Evolutionary conservation across 306 rosid species (phyloP).

Genomic region (Cucurbita maxima): DNA sequence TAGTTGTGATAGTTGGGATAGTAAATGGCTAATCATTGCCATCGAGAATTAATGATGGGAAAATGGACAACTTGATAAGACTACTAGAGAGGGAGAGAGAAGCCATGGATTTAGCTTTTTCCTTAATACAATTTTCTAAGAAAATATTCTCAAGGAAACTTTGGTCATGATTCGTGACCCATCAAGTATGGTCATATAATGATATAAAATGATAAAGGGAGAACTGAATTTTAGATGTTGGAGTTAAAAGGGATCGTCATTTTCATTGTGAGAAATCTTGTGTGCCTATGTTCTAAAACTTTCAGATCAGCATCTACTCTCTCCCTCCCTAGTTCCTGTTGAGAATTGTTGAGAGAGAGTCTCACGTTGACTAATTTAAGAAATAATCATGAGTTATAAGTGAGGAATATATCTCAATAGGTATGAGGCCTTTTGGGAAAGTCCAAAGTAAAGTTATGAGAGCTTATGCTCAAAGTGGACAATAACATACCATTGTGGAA

Average conservation of each 20-base stretch:
- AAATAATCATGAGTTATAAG: too few species aligned
- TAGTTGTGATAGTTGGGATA: slow-evolving; percentile 27
- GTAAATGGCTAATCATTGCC: slow-evolving; percentile 22
- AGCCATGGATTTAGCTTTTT: not conserved
- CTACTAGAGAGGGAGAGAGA: not conserved
- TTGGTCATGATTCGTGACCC: slow-evolving; percentile 2
- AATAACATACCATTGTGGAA: too few species aligned
- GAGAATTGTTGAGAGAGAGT: too few species aligned
- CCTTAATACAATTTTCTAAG: not conserved
- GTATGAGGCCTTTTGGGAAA: too few species aligned
- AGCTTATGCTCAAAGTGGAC: too few species aligned
- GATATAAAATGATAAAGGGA: not conserved
- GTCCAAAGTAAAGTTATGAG: too few species aligned
- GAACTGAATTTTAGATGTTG: not conserved
- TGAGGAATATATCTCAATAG: too few species aligned
- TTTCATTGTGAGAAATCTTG: not conserved
- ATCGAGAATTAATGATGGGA: slow-evolving; percentile 33
- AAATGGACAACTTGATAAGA: slow-evolving; percentile 15
- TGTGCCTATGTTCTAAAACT: not conserved
- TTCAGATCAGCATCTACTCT: not conserved
- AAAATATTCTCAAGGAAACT: not conserved
- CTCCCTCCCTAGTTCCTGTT: not conserved
- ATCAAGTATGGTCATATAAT: not conserved
- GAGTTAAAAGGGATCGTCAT: slow-evolving; percentile 2
- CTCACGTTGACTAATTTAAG: too few species aligned